phyloP scores from a whole-genome alignment of 192 early-diverging fungal genomes.

The Chytriomyces sp. region DNA sequence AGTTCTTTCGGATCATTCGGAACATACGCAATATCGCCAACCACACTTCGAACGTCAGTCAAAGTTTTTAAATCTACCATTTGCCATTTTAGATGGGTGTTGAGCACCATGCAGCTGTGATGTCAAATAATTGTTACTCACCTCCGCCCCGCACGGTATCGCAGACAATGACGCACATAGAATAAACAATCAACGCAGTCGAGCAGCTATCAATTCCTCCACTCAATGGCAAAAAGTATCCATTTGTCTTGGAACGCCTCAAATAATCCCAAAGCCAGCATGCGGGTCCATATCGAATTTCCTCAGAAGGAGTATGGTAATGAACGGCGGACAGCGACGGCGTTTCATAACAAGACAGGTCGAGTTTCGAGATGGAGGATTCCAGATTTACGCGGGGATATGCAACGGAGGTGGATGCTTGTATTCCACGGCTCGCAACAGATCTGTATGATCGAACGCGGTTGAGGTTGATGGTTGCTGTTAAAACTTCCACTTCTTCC shows the following conservation, averaged over 20 bases:
- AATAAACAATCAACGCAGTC: slow-evolving; percentile 81
- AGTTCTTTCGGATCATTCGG: slow-evolving; percentile 83
- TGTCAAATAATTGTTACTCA: slow-evolving; percentile 22
- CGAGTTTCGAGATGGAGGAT: not conserved
- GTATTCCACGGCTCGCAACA: slow-evolving; percentile 76
- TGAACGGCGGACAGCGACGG: slow-evolving; percentile 33
- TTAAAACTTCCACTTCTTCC: slow-evolving; percentile 90
- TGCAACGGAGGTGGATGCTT: slow-evolving; percentile 67
- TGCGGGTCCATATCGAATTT: slow-evolving; percentile 68
- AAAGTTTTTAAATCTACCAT: slow-evolving; percentile 69
- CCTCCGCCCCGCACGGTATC: slow-evolving; percentile 67
- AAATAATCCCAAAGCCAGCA: slow-evolving; percentile 99
- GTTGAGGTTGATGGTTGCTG: slow-evolving; percentile 90
- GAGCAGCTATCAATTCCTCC: slow-evolving; percentile 98
- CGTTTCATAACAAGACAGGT: slow-evolving; percentile 12
- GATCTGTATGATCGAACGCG: slow-evolving; percentile 83
- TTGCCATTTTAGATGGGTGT: not conserved
- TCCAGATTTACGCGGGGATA: slow-evolving; percentile 65
- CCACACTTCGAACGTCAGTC: slow-evolving; percentile 67
- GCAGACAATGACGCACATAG: slow-evolving; percentile 87
- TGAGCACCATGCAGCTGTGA: slow-evolving; percentile 24
- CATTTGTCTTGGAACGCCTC: slow-evolving; percentile 80
- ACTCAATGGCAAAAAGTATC: slow-evolving; percentile 94
- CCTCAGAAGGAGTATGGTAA: slow-evolving; percentile 84
- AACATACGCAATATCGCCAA: slow-evolving; percentile 67